These are phyloP conservation scores for Apiotrichum montevideense DNA, from an alignment of 1,284 basidiomycete genomes.

Conservation along the genomic window DNA sequence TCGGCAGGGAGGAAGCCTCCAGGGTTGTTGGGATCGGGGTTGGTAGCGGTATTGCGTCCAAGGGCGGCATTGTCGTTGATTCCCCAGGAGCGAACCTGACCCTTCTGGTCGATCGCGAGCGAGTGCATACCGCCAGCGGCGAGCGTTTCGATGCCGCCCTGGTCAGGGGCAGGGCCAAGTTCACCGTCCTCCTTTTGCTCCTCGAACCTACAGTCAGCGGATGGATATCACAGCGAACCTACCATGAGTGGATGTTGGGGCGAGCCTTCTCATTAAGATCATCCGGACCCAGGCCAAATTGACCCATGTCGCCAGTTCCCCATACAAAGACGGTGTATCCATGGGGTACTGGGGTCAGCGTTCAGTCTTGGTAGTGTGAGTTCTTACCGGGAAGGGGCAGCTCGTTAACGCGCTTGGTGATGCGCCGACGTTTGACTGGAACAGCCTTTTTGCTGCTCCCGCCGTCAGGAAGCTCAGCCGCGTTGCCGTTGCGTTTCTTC, in stretches of 20 bases:
- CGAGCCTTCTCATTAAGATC: slow-evolving; percentile 61
- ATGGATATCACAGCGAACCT: slow-evolving; percentile 6
- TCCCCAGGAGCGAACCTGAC: slow-evolving; percentile 77
- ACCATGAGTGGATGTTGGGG: slow-evolving; percentile 58
- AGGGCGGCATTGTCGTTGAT: slow-evolving; percentile 89
- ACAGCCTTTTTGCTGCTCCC: slow-evolving; percentile 1
- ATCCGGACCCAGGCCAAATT: slow-evolving; percentile 73
- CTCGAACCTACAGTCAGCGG: slow-evolving; percentile 36
- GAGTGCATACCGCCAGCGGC: slow-evolving; percentile 79
- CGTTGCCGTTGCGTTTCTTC: not conserved
- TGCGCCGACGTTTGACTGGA: slow-evolving; percentile 13
- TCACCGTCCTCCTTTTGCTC: slow-evolving; percentile 44
- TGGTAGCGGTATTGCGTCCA: slow-evolving; percentile 68
- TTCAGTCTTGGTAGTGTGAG: not conserved
- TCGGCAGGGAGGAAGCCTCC: slow-evolving; percentile 62
- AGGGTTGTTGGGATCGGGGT: slow-evolving; percentile 57
- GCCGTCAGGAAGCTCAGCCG: slow-evolving; percentile 2
- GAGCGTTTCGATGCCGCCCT: slow-evolving; percentile 63
- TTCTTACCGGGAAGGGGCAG: slow-evolving; percentile 30
- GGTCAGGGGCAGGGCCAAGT: slow-evolving; percentile 49
- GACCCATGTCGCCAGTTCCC: slow-evolving; percentile 78
- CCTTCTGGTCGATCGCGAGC: slow-evolving; percentile 73
- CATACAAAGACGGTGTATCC: slow-evolving; percentile 60
- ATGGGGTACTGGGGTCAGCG: slow-evolving; percentile 2
- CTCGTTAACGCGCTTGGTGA: slow-evolving; percentile 19